phyloP scores from a whole-genome alignment of 768 basidiomycete genomes.

The Mycena leptocephala region DNA sequence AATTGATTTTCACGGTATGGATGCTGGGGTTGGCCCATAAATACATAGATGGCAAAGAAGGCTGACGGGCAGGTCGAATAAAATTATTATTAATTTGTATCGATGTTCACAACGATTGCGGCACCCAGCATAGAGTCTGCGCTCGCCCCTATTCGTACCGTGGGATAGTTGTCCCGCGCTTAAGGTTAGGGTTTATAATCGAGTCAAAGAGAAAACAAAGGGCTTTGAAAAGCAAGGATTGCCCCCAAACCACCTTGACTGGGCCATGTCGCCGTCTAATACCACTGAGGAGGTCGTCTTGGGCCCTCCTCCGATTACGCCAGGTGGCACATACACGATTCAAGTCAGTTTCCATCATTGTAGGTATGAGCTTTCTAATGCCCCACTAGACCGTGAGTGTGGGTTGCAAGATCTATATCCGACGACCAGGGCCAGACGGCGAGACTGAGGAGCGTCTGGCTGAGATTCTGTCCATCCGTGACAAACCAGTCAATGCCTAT shows the following conservation, averaged over 20 bases:
- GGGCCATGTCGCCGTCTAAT: constrained; percentile 34
- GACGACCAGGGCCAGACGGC: constrained; percentile 83
- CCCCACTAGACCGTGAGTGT: constrained; percentile 82
- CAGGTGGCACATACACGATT: constrained; percentile 84
- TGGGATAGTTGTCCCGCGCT: background rate
- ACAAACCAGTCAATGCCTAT: constrained; percentile 81
- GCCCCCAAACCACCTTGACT: background rate
- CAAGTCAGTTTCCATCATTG: constrained; percentile 67
- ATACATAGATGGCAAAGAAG: constrained; percentile 67
- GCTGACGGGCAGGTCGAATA: background rate
- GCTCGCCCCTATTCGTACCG: background rate
- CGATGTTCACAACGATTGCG: too few species aligned
- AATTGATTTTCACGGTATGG: constrained; percentile 96
- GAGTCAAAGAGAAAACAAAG: constrained; percentile 13
- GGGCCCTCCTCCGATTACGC: constrained; percentile 75
- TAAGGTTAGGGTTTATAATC: background rate
- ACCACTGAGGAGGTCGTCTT: constrained; percentile 53
- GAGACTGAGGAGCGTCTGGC: constrained; percentile 92
- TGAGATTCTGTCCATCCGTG: constrained; percentile 95
- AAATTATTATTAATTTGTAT: background rate
- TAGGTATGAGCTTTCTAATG: constrained; percentile 50
- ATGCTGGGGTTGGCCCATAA: constrained; percentile 90
- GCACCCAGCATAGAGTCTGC: background rate
- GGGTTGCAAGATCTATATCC: constrained; percentile 97
- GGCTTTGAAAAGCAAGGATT: background rate